Conservation (phyloP, 495 filamentous ascomycete species). For the Penicillium crystallinum region DNA sequence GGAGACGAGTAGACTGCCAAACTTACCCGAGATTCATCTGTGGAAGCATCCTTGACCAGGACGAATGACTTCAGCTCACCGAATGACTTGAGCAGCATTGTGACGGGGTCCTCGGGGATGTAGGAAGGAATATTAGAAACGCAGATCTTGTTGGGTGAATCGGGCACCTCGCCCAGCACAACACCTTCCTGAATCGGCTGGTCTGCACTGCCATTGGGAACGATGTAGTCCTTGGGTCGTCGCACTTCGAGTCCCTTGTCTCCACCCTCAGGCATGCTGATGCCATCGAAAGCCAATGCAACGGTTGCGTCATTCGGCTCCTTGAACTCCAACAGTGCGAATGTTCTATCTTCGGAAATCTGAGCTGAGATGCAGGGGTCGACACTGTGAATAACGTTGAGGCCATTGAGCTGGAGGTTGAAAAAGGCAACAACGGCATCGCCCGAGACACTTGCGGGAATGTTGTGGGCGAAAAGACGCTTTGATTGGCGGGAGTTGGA, state of each 20-base stretch:
- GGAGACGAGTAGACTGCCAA: neutral
- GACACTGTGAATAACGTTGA: conserved; percentile 78
- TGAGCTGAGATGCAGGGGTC: conserved; percentile 87
- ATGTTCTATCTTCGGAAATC: conserved; percentile 67
- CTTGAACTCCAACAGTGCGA: conserved; percentile 90
- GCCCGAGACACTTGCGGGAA: conserved; percentile 63
- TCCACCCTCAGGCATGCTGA: conserved; percentile 70
- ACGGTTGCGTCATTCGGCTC: conserved; percentile 81
- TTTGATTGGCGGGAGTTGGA: conserved; percentile 90
- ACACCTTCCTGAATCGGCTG: conserved; percentile 70
- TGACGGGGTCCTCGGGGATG: conserved; percentile 85
- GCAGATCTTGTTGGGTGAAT: conserved; percentile 93
- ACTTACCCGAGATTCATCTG: conserved; percentile 84
- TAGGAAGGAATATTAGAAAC: conserved; percentile 82
- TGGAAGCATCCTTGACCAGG: conserved; percentile 78
- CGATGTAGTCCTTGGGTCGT: conserved; percentile 96
- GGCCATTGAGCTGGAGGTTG: conserved; percentile 89
- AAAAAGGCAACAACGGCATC: conserved; percentile 78
- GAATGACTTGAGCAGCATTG: conserved; percentile 82
- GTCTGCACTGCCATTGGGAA: conserved; percentile 74
- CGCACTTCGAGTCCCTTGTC: conserved; percentile 70
- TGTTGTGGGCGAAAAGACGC: conserved; percentile 79
- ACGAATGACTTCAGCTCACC: conserved; percentile 92
- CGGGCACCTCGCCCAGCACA: conserved; percentile 74
- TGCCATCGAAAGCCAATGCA: conserved; percentile 83